These are phyloP conservation scores for Cicer judaicum DNA, from an alignment of 306 rosid species.

Conservation along the genomic window DNA sequence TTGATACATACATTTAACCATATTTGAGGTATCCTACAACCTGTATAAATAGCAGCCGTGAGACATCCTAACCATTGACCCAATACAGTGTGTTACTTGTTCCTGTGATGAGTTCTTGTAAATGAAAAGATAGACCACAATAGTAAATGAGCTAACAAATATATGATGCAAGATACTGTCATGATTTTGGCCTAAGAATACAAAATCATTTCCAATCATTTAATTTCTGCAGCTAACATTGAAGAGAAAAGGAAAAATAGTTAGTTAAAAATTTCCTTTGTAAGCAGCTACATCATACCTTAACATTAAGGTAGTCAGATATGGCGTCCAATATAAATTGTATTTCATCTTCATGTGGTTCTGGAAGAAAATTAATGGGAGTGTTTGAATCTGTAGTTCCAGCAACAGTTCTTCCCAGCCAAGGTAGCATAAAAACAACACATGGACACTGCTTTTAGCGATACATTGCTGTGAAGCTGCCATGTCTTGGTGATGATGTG, in stretches of 20 bases:
- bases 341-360: slow-evolving; percentile 97
- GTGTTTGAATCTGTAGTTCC: slow-evolving; percentile 98
- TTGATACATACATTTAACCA: slow-evolving; percentile 71
- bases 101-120: slow-evolving; percentile 50
- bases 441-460: slow-evolving; percentile 23
- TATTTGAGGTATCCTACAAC: slow-evolving; percentile 92
- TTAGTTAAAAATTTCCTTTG: neutral
- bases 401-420: slow-evolving; percentile 98
- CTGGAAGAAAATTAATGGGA: slow-evolving; percentile 77
- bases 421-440: slow-evolving; percentile 95
- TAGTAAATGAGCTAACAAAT: slow-evolving; percentile 20
- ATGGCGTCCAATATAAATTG: slow-evolving; percentile 91
- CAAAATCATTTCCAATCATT: slow-evolving; percentile 35
- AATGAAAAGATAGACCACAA: slow-evolving; percentile 13
- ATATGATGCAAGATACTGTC: slow-evolving; percentile 3
- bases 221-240: slow-evolving; percentile 33
- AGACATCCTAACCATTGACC: slow-evolving; percentile 96
- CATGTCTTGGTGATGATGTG: neutral
- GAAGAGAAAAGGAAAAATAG: slow-evolving; percentile 16
- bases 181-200: neutral
- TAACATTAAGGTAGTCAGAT: slow-evolving; percentile 89
- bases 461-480: neutral
- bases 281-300: slow-evolving; percentile 62
- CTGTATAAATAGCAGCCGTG: slow-evolving; percentile 94
- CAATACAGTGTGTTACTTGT: slow-evolving; percentile 47